Conservation (phyloP, 169 alveolate genomes). For the Plasmodium relictum region DNA sequence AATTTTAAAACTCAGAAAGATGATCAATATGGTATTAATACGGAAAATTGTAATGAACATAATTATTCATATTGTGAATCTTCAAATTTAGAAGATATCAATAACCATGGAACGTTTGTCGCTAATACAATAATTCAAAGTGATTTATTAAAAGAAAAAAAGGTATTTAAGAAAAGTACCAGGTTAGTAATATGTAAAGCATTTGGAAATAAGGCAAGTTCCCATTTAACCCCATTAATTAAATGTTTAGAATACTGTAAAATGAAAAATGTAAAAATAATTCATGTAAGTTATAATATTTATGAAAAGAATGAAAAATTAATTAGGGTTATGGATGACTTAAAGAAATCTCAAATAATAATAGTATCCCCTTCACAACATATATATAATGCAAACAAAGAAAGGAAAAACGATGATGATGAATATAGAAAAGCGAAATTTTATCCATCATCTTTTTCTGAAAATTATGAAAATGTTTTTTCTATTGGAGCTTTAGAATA, state of each 20-base stretch:
- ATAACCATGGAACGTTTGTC: constrained; percentile 2
- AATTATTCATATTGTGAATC: constrained; percentile 27
- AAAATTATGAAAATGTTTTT: constrained; percentile 30
- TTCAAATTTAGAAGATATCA: neutral
- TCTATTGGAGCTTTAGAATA: constrained; percentile 17
- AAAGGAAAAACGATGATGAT: neutral
- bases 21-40: neutral
- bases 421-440: neutral
- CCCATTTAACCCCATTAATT: constrained; percentile 14
- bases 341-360: neutral
- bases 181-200: constrained; percentile 25
- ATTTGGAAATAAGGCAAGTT: constrained; percentile 9
- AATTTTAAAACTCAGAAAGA: neutral
- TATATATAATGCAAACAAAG: neutral
- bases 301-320: constrained; percentile 30
- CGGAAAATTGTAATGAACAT: constrained; percentile 6
- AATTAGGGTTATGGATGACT: constrained; percentile 22
- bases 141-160: constrained; percentile 13
- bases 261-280: constrained; percentile 18
- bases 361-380: constrained; percentile 11
- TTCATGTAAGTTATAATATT: constrained; percentile 37
- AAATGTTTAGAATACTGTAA: constrained; percentile 48
- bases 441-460: constrained; percentile 18
- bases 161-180: neutral
- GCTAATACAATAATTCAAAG: constrained; percentile 26